These are phyloP conservation scores for Fonsecaea monophora DNA, from an alignment of 2,329 filamentous ascomycete genomes.

Conservation along the genomic window DNA sequence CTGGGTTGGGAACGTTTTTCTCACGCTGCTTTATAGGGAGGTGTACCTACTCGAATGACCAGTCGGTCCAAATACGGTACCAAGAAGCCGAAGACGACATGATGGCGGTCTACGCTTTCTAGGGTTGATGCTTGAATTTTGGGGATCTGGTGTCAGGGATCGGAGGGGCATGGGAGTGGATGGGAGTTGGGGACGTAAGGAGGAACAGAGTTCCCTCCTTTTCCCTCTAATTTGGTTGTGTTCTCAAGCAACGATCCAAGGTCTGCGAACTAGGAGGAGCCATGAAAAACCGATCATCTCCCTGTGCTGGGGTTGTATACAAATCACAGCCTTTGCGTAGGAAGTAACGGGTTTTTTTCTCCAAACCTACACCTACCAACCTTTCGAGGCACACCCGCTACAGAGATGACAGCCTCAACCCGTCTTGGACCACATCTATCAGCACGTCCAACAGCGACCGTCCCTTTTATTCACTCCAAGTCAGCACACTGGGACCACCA, in stretches of 20 bases:
- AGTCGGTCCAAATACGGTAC: conserved; percentile 96
- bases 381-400: neutral
- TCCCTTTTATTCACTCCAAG: too few relatives aligned
- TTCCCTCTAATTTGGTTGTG: neutral
- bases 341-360: neutral
- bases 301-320: neutral
- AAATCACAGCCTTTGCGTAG: neutral
- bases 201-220: too few relatives aligned
- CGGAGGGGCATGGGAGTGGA: neutral
- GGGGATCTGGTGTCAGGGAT: neutral
- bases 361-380: neutral
- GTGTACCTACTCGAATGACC: conserved; percentile 82
- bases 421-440: too few relatives aligned
- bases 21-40: conserved; percentile 66
- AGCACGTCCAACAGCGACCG: too few relatives aligned
- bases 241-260: neutral
- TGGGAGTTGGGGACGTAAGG: neutral
- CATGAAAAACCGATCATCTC: neutral
- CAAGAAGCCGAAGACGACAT: conserved; percentile 93
- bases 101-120: conserved; percentile 18
- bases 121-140: neutral
- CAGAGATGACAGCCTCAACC: neutral
- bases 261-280: neutral
- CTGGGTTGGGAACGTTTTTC: neutral
- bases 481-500: too few relatives aligned